Conservation (phyloP, 768 basidiomycete genomes). For the Lentinula aciculospora region DNA sequence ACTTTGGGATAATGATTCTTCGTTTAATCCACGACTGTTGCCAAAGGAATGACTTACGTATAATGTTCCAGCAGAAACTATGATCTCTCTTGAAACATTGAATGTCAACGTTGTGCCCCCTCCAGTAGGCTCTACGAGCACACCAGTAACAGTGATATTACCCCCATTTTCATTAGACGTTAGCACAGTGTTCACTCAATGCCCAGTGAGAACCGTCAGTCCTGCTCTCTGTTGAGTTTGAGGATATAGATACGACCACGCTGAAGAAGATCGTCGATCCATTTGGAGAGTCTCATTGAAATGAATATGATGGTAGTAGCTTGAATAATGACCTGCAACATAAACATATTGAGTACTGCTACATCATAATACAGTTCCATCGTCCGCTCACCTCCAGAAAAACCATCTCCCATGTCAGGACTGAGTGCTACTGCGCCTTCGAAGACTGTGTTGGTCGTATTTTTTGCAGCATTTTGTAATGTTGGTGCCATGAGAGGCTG, state of each 20-base stretch:
- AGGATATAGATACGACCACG: constrained; percentile 15
- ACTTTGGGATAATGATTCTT: neutral
- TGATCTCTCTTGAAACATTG: constrained; percentile 9
- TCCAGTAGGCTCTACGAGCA: constrained; percentile 1
- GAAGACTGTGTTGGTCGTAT: constrained; percentile 10
- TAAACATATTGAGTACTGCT: neutral
- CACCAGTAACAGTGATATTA: constrained; percentile 10
- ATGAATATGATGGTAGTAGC: constrained; percentile 14
- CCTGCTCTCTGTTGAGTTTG: constrained; percentile 7
- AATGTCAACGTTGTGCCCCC: constrained; percentile 6
- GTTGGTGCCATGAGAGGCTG: constrained; percentile 10
- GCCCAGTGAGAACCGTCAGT: constrained; percentile 11
- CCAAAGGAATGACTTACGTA: constrained; percentile 4
- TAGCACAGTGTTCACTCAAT: constrained; percentile 7
- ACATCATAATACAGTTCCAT: too few species aligned
- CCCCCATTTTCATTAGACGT: neutral
- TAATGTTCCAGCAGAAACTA: constrained; percentile 12
- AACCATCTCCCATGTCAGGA: constrained; percentile 13
- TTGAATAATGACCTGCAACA: constrained; percentile 9
- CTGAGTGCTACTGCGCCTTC: constrained; percentile 8
- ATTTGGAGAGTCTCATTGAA: constrained; percentile 13
- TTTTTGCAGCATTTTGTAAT: constrained; percentile 10
- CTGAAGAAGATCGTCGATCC: constrained; percentile 14
- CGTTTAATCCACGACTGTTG: neutral
- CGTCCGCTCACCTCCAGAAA: constrained; percentile 9